phyloP scores from a whole-genome alignment of 345 rosid species.

The Brassica juncea region DNA sequence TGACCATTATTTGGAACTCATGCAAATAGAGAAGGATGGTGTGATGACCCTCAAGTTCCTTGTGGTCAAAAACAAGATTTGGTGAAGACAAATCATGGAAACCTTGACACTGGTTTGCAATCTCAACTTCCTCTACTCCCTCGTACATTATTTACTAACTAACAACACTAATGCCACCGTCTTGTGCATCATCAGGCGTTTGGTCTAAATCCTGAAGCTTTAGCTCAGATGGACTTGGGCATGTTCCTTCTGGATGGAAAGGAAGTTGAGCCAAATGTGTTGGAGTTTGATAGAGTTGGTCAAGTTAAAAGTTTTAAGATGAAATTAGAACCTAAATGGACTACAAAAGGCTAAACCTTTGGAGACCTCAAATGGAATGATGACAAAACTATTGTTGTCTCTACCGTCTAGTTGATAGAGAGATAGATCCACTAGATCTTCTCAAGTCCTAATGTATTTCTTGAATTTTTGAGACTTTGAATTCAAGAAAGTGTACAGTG shows the following conservation, averaged over 20 bases:
- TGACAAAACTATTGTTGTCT: slow-evolving; percentile 51
- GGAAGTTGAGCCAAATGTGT: not conserved
- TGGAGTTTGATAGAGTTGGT: too few species aligned
- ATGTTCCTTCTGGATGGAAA: slow-evolving; percentile 43
- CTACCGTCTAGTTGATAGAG: not conserved
- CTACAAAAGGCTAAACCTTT: too few species aligned
- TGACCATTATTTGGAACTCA: slow-evolving; percentile 6
- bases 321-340: too few species aligned
- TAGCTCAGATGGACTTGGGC: slow-evolving; percentile 48
- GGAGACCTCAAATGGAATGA: slow-evolving; percentile 64
- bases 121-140: not conserved
- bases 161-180: not conserved
- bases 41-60: slow-evolving; percentile 7
- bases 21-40: slow-evolving; percentile 8
- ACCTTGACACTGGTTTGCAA: slow-evolving; percentile 55
- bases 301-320: too few species aligned
- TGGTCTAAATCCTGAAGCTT: slow-evolving; percentile 75
- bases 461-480: not conserved
- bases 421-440: not conserved
- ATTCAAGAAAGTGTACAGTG: not conserved
- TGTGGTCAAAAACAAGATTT: slow-evolving; percentile 18
- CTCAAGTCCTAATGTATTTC: too few species aligned
- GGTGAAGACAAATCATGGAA: slow-evolving; percentile 18
- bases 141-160: not conserved
- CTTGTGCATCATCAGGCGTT: slow-evolving; percentile 49